These are phyloP conservation scores for Hordeum marinum DNA, from an alignment of 176 grass and related monocot species.

Conservation along the genomic window DNA sequence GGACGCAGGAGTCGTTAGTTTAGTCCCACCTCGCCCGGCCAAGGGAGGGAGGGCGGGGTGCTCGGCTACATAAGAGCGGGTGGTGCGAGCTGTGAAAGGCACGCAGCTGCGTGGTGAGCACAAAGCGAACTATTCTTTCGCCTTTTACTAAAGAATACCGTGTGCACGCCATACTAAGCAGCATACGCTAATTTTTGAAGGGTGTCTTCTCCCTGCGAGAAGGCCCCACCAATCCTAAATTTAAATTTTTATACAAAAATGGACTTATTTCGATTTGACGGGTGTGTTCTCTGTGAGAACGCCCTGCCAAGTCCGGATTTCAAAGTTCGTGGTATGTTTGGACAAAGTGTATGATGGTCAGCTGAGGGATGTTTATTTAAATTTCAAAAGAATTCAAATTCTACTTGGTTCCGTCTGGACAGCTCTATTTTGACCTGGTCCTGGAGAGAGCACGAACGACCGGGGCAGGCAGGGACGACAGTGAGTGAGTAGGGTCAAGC, in stretches of 20 bases:
- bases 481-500: no score
- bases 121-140: constrained; percentile 73
- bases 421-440: no score
- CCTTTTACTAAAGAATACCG: constrained; percentile 77
- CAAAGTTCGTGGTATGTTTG: no score
- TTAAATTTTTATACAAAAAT: not conserved
- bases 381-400: no score
- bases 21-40: not conserved
- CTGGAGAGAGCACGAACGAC: no score
- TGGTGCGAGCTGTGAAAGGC: rapidly evolving
- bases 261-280: no score
- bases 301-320: no score
- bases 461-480: no score
- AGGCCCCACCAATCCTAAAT: not conserved
- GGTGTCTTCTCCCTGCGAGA: not conserved
- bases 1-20: not conserved
- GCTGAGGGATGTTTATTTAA: no score
- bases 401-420: no score
- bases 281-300: no score
- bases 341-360: no score
- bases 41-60: rapidly evolving
- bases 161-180: constrained; percentile 23
- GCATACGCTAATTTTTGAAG: constrained; percentile 45
- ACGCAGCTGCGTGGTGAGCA: constrained; percentile 50
- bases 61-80: not conserved